These are phyloP conservation scores for Huntiella abstrusa DNA, from an alignment of 2,329 filamentous ascomycete species.

Conservation along the genomic window DNA sequence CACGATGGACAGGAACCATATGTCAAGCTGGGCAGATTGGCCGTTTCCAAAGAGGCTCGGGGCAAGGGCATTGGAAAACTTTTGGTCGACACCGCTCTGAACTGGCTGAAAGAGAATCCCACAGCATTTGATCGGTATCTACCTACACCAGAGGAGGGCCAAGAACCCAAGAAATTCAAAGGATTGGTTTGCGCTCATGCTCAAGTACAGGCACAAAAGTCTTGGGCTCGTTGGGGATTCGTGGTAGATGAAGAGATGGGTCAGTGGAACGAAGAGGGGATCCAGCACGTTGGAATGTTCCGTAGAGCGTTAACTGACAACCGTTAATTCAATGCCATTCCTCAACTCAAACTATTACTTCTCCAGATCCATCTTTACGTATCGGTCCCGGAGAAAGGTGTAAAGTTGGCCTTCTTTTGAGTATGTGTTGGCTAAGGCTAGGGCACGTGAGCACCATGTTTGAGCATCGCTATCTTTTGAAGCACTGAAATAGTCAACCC, in stretches of 20 bases:
- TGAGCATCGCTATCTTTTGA: slow-evolving; percentile 35
- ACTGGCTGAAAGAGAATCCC: slow-evolving; percentile 47
- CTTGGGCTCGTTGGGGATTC: slow-evolving; percentile 61
- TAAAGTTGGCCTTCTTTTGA: slow-evolving; percentile 33
- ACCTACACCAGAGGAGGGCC: slow-evolving; percentile 25
- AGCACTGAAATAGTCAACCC: slow-evolving; percentile 42
- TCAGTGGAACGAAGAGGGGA: slow-evolving; percentile 66
- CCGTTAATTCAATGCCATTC: background rate
- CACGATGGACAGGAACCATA: slow-evolving; percentile 53
- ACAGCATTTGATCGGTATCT: slow-evolving; percentile 23
- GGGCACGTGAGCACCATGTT: slow-evolving; percentile 43
- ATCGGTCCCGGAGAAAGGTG: slow-evolving; percentile 24
- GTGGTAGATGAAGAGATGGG: slow-evolving; percentile 53
- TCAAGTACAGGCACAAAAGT: slow-evolving; percentile 42
- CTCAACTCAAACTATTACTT: background rate
- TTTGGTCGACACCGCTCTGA: slow-evolving; percentile 46
- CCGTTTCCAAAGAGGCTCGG: slow-evolving; percentile 47
- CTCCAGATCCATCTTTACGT: slow-evolving; percentile 21
- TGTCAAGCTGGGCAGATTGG: slow-evolving; percentile 63
- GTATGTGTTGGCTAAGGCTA: slow-evolving; percentile 40
- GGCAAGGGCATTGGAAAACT: slow-evolving; percentile 43
- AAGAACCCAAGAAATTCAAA: slow-evolving; percentile 27
- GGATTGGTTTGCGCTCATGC: slow-evolving; percentile 67
- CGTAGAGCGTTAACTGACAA: slow-evolving; percentile 16
- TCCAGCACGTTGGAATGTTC: slow-evolving; percentile 75